These are phyloP conservation scores for Cyamopsis tetragonoloba DNA, from an alignment of 306 rosid species.

Conservation along the genomic window DNA sequence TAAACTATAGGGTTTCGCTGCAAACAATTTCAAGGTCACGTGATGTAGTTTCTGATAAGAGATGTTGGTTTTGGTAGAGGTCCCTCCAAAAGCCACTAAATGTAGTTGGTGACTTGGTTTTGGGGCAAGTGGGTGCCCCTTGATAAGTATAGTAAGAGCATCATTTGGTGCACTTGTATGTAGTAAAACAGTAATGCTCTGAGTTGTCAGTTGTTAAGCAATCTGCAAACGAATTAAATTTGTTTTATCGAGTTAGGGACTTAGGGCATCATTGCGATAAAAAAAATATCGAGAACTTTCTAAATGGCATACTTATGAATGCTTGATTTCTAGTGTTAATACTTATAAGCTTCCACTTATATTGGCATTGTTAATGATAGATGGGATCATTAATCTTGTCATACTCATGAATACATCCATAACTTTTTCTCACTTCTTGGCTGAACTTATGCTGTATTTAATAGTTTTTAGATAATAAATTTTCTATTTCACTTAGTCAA, in stretches of 20 bases:
- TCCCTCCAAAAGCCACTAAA: background rate
- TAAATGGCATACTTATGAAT: background rate
- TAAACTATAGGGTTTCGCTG: background rate
- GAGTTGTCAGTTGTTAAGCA: background rate
- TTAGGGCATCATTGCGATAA: no score
- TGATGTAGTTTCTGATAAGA: background rate
- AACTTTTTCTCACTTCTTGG: constrained; percentile 13
- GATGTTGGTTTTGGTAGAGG: background rate
- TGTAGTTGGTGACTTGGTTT: no score
- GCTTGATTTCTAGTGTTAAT: background rate
- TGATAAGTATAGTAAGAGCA: background rate
- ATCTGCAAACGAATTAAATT: no score
- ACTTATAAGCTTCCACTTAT: background rate
- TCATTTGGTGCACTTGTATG: background rate
- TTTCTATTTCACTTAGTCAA: constrained; percentile 7
- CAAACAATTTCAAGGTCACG: background rate
- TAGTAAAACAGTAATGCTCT: background rate
- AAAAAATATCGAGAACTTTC: background rate
- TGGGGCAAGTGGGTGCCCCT: background rate
- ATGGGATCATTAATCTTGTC: background rate
- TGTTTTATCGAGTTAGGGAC: no score
- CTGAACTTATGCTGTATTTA: constrained; percentile 3
- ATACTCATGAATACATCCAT: background rate
- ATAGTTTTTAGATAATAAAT: background rate
- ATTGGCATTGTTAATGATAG: background rate